phyloP scores from a whole-genome alignment of 176 grass and related monocot species.

The Dactylis glomerata region DNA sequence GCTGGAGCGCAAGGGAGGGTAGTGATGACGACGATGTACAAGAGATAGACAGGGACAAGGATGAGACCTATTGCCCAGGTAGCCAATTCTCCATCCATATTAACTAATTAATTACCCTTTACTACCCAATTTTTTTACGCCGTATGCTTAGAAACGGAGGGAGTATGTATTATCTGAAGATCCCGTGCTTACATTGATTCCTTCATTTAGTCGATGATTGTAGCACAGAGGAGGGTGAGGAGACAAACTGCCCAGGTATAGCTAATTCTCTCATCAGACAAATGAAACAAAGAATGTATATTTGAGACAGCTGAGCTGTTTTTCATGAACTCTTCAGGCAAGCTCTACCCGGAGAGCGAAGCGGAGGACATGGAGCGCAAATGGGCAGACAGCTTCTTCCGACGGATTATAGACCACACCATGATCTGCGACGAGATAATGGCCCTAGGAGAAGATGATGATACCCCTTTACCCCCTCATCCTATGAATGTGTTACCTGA shows the following conservation, averaged over 20 bases:
- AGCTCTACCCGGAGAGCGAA: not conserved
- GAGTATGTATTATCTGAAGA: no score
- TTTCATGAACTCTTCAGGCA: not conserved
- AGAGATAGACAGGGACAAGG: not conserved
- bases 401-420: not conserved
- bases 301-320: not conserved
- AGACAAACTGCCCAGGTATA: constrained; percentile 14
- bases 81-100: not conserved
- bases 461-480: not conserved
- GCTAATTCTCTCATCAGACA: not conserved
- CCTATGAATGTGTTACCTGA: not conserved
- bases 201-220: not conserved
- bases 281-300: not conserved
- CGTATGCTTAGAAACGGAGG: no score
- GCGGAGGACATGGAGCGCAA: not conserved
- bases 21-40: not conserved
- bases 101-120: not conserved
- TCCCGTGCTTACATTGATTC: not conserved
- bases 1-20: not conserved
- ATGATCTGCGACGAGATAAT: not conserved
- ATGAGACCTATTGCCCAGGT: not conserved
- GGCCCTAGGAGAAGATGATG: not conserved
- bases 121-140: not conserved
- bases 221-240: not conserved
- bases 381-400: not conserved